Evolutionary conservation across 306 rosid genomes (phyloP), one percentile per base, ranked within the genome.

Genomic region (Delonix regia): DNA sequence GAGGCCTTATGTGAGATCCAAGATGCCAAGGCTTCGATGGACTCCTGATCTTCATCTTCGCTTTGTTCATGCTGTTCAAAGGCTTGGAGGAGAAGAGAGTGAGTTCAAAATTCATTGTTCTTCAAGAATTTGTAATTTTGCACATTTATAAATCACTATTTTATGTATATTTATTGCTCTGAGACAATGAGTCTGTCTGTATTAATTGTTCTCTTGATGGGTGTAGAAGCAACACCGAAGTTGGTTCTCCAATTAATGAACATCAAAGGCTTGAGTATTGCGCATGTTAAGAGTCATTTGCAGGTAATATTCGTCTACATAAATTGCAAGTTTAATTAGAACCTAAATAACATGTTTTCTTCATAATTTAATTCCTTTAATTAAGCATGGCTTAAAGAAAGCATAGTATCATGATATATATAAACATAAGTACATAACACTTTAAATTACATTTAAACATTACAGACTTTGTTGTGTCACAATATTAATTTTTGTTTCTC

Each of bases 81-180:
- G 95, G 80, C 98, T 92, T 38, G 99, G 98, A 33, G 99, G 99
- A 73, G 97, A 92, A 91, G 97, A 92, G 65, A 92, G 99, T 95
- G 61, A 89, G 93, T 79, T 51, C 62, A 11, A 27, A 24, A 47
- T 8, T 16, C 19, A 22, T 47, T 63, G 28, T 34, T 16, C 74
- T 75, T 6, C 14, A 64, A 19, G 4, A 38, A 36, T 63, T 63
- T 36, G 4, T 62, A 34, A 64, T 64, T 64, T 60, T 64, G 4
- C 38, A 38, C 16, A 39, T 19, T 71, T 19, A 18, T 11, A 41
- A 57, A 24, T 10, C 15, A 36, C 44, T 19, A 18, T 19, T 64
- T n/a, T 64, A 11, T 19, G 4, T 64, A 19, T 36, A 53, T 70
- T n/a, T 39, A 14, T 61, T 62, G 30, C 51, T 78, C 4, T 78